Evolutionary conservation across 768 basidiomycete species (phyloP).

Genomic region (Boletus sp.): DNA sequence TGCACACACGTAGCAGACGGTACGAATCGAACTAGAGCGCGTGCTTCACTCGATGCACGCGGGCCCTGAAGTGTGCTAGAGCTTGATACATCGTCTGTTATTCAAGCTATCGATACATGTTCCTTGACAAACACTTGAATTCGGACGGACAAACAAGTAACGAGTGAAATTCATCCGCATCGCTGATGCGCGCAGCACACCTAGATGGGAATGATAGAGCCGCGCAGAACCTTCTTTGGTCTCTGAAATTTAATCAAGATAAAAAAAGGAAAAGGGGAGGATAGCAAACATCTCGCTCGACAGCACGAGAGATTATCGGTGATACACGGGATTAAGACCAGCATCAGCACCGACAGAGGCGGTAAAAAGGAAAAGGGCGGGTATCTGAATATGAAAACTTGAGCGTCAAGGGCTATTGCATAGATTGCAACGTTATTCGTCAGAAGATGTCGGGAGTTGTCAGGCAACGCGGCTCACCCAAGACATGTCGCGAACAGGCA

Average conservation of each 20-base stretch:
- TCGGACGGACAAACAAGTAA: constrained; percentile 1
- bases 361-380: constrained; percentile 3
- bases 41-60: neutral
- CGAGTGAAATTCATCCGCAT: constrained; percentile 3
- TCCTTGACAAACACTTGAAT: constrained; percentile 7
- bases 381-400: neutral
- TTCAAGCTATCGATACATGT: constrained; percentile 6
- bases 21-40: neutral
- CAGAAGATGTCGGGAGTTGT: neutral
- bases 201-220: neutral
- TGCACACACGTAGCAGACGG: neutral
- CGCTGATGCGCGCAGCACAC: constrained; percentile 19
- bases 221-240: neutral
- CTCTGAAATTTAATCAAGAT: neutral
- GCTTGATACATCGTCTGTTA: neutral
- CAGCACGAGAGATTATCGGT: constrained; percentile 12
- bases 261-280: neutral
- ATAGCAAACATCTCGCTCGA: constrained; percentile 15
- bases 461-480: constrained; percentile 3
- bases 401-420: neutral
- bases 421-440: neutral
- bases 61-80: neutral
- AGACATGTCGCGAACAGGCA: neutral
- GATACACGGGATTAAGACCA: constrained; percentile 6
- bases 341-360: constrained; percentile 2